A percentile compares a stretch with the other conserved stretches of the same genome.
phyloP scores from a whole-genome alignment of 345 rosid species.

The Populus pruinosa region DNA sequence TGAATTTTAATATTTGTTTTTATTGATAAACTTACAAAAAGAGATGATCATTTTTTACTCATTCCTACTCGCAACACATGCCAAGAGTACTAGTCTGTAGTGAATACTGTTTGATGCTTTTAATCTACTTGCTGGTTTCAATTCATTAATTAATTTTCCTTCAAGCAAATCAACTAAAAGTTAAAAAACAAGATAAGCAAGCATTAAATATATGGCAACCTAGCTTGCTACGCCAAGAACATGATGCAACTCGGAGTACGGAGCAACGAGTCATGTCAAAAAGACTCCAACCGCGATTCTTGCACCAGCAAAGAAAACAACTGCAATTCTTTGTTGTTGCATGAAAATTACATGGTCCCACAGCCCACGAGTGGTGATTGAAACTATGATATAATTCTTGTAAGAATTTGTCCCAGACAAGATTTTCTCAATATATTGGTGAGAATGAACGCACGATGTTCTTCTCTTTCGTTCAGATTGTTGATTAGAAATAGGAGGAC shows the following conservation, averaged over 20 bases:
- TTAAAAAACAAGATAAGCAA: background rate
- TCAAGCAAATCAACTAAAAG: background rate
- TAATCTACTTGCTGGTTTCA: background rate
- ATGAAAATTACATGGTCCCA: constrained; percentile 21
- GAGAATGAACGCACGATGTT: background rate
- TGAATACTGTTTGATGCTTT: background rate
- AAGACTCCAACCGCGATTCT: background rate
- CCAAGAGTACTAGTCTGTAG: no score
- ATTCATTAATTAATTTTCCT: background rate
- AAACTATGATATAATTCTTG: constrained; percentile 2
- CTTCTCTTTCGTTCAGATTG: background rate
- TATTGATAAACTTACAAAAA: no score
- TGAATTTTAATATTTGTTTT: no score
- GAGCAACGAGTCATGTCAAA: background rate
- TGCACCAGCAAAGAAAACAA: background rate
- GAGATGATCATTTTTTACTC: no score
- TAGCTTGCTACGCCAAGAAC: background rate
- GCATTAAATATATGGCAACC: no score
- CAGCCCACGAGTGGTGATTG: constrained; percentile 20
- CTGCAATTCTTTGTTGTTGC: background rate
- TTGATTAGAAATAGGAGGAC: background rate
- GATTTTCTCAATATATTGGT: constrained; percentile 13
- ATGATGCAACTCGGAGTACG: background rate
- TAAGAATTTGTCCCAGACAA: constrained; percentile 8
- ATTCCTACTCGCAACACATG: no score